These are phyloP conservation scores for Penicillium crustosum DNA, from an alignment of 2,329 filamentous ascomycete species.

Conservation along the genomic window DNA sequence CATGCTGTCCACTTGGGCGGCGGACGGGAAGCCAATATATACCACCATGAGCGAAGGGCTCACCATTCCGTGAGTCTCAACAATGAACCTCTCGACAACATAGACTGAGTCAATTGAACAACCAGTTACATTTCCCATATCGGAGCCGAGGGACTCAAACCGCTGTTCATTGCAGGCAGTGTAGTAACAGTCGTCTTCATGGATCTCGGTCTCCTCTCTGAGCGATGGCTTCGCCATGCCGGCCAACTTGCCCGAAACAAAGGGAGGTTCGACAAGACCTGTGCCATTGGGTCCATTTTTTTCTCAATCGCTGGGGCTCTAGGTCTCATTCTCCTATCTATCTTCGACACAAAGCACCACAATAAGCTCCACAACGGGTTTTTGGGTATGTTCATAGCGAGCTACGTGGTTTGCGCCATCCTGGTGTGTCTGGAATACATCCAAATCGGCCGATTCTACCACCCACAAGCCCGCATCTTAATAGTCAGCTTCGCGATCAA, in stretches of 20 bases:
- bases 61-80: conserved; percentile 10
- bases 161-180: conserved; percentile 11
- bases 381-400: conserved; percentile 10
- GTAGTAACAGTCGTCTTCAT: conserved; percentile 11
- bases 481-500: conserved; percentile 10
- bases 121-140: conserved; percentile 14
- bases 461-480: conserved; percentile 8
- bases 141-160: conserved; percentile 10
- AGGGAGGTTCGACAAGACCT: conserved; percentile 9
- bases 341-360: conserved; percentile 11
- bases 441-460: conserved; percentile 10
- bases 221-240: conserved; percentile 14
- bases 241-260: conserved; percentile 11
- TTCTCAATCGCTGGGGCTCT: conserved; percentile 8
- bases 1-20: conserved; percentile 9
- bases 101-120: background rate
- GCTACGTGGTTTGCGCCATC: conserved; percentile 10
- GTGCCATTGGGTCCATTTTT: conserved; percentile 8
- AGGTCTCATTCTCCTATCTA: conserved; percentile 8
- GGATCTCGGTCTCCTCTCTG: conserved; percentile 5
- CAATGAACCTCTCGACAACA: background rate
- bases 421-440: conserved; percentile 14
- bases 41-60: conserved; percentile 1
- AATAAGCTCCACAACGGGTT: conserved; percentile 5
- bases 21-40: conserved; percentile 10